phyloP scores from a whole-genome alignment of 106 monocot genomes.

The Dactylorhiza incarnata region DNA sequence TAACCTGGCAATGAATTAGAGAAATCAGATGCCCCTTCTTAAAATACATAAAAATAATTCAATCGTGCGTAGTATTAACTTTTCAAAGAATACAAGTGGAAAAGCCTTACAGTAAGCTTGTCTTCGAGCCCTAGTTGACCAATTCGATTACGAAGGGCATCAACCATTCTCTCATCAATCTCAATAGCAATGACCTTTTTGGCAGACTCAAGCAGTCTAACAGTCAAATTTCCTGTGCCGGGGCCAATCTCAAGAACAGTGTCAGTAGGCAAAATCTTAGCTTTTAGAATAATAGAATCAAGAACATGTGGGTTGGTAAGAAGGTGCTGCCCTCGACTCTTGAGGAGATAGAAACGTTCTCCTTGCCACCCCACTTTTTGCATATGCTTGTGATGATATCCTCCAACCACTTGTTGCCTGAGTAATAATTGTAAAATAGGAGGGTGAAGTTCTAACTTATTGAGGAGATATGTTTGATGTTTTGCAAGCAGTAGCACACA shows the following conservation, averaged over 20 bases:
- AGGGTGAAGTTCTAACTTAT: neutral
- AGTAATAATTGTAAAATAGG: neutral
- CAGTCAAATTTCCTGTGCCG: slow-evolving; percentile 75
- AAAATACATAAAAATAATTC: neutral
- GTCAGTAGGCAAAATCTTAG: slow-evolving; percentile 28
- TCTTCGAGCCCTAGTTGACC: slow-evolving; percentile 25
- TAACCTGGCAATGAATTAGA: slow-evolving; percentile 34
- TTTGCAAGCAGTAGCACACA: neutral
- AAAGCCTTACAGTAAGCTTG: slow-evolving; percentile 45
- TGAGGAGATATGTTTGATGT: neutral
- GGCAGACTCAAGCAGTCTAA: slow-evolving; percentile 43
- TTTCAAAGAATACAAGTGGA: neutral
- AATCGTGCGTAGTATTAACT: neutral
- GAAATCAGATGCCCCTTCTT: neutral
- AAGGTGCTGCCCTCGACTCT: slow-evolving; percentile 46
- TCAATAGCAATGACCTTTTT: slow-evolving; percentile 64
- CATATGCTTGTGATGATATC: neutral
- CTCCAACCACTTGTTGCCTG: slow-evolving; percentile 5
- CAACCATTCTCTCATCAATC: slow-evolving; percentile 81
- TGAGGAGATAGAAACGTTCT: slow-evolving; percentile 32
- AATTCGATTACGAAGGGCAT: slow-evolving; percentile 36
- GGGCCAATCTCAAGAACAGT: slow-evolving; percentile 71
- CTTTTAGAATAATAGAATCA: slow-evolving; percentile 32
- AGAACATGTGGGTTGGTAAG: slow-evolving; percentile 48
- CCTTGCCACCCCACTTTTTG: neutral